Conservation (phyloP, 495 filamentous ascomycete genomes). For the Aspergillus avenaceus region DNA sequence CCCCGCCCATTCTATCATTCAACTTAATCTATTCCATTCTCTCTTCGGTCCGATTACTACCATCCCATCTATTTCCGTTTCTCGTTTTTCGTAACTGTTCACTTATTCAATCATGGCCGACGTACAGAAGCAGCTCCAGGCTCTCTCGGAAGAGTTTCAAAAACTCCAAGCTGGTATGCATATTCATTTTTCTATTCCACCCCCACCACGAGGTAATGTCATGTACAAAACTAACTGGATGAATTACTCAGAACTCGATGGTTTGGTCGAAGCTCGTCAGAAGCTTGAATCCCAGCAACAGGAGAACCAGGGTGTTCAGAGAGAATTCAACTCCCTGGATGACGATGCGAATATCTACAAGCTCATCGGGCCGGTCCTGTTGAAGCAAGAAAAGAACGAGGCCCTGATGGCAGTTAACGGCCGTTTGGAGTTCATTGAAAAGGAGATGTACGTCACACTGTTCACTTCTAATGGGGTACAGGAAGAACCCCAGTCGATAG, state of each 20-base stretch:
- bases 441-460: constrained; percentile 71
- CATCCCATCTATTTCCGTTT: constrained; percentile 20
- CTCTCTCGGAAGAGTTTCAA: constrained; percentile 81
- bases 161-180: constrained; percentile 74
- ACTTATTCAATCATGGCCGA: constrained; percentile 49
- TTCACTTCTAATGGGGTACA: no score
- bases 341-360: constrained; percentile 91
- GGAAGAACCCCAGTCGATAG: not conserved
- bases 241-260: constrained; percentile 62
- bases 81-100: constrained; percentile 12
- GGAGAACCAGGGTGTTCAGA: constrained; percentile 85
- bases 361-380: constrained; percentile 82
- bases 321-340: constrained; percentile 79
- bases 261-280: constrained; percentile 73
- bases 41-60: no score
- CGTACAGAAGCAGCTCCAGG: constrained; percentile 65
- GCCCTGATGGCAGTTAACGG: constrained; percentile 86
- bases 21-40: not conserved
- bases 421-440: constrained; percentile 84
- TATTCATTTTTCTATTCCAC: not conserved
- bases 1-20: constrained; percentile 10
- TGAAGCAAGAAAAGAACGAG: constrained; percentile 90
- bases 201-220: not conserved
- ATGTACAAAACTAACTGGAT: constrained; percentile 11
- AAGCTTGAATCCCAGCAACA: constrained; percentile 91